Conservation (phyloP, 1,284 basidiomycete species). For the Trichosporon coremiiforme region DNA sequence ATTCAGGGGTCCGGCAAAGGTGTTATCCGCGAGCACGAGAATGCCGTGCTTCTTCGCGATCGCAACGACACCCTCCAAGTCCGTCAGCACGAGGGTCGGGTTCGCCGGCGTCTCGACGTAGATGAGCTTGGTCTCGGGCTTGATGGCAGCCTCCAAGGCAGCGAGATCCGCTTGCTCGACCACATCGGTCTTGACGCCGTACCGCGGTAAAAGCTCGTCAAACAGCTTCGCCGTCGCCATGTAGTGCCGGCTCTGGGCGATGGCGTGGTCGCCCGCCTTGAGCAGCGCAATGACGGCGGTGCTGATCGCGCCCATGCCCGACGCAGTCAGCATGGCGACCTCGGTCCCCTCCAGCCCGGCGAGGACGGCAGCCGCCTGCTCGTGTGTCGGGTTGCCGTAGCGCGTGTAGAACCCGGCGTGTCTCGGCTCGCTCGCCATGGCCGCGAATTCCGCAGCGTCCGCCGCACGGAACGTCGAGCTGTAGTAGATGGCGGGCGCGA, state of each 20-base stretch:
- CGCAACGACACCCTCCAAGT: slow-evolving; percentile 19
- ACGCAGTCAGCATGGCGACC: slow-evolving; percentile 25
- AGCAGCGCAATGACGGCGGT: slow-evolving; percentile 24
- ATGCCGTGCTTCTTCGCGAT: slow-evolving; percentile 22
- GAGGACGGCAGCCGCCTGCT: slow-evolving; percentile 23
- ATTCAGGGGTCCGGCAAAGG: slow-evolving; percentile 26
- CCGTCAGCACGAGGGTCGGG: slow-evolving; percentile 28
- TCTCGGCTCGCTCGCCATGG: slow-evolving; percentile 22
- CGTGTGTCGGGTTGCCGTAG: slow-evolving; percentile 31
- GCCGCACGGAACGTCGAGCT: slow-evolving; percentile 27
- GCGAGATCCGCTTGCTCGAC: slow-evolving; percentile 27
- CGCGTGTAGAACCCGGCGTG: slow-evolving; percentile 28
- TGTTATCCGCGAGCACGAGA: slow-evolving; percentile 26
- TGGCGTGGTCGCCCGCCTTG: slow-evolving; percentile 25
- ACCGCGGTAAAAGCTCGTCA: slow-evolving; percentile 25
- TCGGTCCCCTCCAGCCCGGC: slow-evolving; percentile 29
- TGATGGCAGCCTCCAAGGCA: slow-evolving; percentile 20
- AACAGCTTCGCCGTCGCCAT: slow-evolving; percentile 30
- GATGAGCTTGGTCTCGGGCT: slow-evolving; percentile 24
- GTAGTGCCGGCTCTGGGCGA: slow-evolving; percentile 27
- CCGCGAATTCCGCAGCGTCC: slow-evolving; percentile 22
- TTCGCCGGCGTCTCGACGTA: slow-evolving; percentile 31
- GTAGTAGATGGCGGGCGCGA: slow-evolving; percentile 29
- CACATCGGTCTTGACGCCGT: slow-evolving; percentile 20
- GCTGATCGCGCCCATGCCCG: slow-evolving; percentile 28